Evolutionary conservation across 2,329 filamentous ascomycete genomes (phyloP).

Genomic region (Stromatinia cepivora): DNA sequence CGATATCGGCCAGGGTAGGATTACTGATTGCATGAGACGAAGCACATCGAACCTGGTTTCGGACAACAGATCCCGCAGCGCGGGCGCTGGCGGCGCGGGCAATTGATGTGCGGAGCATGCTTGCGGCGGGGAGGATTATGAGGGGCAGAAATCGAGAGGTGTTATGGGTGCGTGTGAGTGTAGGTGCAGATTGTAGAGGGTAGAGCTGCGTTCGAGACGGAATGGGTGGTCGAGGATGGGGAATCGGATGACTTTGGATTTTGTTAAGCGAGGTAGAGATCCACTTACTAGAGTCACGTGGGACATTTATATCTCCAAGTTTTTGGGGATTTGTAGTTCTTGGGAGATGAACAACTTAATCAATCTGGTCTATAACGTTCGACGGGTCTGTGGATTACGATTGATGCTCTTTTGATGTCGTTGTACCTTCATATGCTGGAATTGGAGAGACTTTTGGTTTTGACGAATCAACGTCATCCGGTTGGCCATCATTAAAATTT

Average conservation of each 20-base stretch:
- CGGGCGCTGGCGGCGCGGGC: slow-evolving; percentile 19
- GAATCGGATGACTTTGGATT: slow-evolving; percentile 22
- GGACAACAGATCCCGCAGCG: slow-evolving; percentile 21
- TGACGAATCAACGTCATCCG: slow-evolving; percentile 19
- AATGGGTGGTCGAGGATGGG: slow-evolving; percentile 13
- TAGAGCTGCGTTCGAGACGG: slow-evolving; percentile 6
- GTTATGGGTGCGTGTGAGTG: background rate
- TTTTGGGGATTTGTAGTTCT: background rate
- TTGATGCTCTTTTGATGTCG: slow-evolving; percentile 9
- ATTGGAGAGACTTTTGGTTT: background rate
- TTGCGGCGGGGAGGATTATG: slow-evolving; percentile 2
- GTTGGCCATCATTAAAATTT: background rate
- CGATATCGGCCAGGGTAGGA: slow-evolving; percentile 94
- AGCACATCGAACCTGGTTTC: slow-evolving; percentile 24
- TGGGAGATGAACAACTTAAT: background rate
- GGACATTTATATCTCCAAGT: background rate
- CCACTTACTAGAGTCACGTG: slow-evolving; percentile 22
- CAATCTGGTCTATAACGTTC: background rate
- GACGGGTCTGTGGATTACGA: background rate
- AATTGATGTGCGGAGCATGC: slow-evolving; percentile 31
- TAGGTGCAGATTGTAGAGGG: slow-evolving; percentile 11
- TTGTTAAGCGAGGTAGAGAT: slow-evolving; percentile 25
- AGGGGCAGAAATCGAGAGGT: slow-evolving; percentile 19
- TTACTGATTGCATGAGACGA: slow-evolving; percentile 90
- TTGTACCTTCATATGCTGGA: slow-evolving; percentile 10